A percentile compares a stretch with the other conserved stretches of the same genome.
Evolutionary conservation across 805 yeast species (phyloP).

Genomic region (Metschnikowia baotianmanensis): DNA sequence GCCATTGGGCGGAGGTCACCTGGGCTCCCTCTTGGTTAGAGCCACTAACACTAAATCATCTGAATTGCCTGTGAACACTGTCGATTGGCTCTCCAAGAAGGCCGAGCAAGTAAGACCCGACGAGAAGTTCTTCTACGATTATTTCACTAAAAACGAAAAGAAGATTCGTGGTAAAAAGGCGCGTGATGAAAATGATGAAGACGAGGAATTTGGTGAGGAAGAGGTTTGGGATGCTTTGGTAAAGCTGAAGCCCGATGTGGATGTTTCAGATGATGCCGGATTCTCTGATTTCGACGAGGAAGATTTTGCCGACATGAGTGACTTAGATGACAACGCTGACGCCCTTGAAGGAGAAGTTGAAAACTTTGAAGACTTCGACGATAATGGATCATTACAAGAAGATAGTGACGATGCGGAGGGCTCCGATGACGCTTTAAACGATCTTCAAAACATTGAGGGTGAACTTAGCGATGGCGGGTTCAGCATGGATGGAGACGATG

Average conservation of each 20-base stretch:
- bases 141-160: constrained; percentile 62
- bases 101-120: constrained; percentile 74
- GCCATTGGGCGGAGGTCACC: constrained; percentile 85
- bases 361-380: constrained; percentile 21
- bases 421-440: constrained; percentile 24
- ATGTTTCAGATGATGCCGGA: constrained; percentile 30
- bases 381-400: constrained; percentile 23
- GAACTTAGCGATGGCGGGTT: constrained; percentile 2
- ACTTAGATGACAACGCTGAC: constrained; percentile 31
- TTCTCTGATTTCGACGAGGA: constrained; percentile 45
- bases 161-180: constrained; percentile 27
- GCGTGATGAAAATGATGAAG: constrained; percentile 33
- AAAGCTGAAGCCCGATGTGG: constrained; percentile 70
- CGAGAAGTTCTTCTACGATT: constrained; percentile 84
- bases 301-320: constrained; percentile 35
- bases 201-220: constrained; percentile 53
- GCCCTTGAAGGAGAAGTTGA: constrained; percentile 28
- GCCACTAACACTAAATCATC: constrained; percentile 46
- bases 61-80: constrained; percentile 75
- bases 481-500: constrained; percentile 14
- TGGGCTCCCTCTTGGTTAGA: constrained; percentile 64
- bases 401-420: constrained; percentile 30
- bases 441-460: not conserved
- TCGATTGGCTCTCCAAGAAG: constrained; percentile 74
- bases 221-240: constrained; percentile 82